Evolutionary conservation across 2,329 filamentous ascomycete genomes (phyloP).

Genomic region (Dactylellina haptotyla): DNA sequence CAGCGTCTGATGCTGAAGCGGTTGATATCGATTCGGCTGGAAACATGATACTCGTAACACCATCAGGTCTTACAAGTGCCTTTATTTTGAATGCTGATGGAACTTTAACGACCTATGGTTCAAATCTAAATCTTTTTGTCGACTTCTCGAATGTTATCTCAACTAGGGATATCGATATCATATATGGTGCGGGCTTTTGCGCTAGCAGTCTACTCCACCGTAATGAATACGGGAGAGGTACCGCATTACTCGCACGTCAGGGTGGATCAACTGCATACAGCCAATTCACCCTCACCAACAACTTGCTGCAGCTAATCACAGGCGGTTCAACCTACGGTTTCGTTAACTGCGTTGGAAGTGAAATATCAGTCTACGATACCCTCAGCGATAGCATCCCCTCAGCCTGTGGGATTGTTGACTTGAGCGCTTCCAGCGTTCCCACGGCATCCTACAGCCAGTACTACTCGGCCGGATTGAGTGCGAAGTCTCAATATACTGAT

Average conservation of each 20-base stretch:
- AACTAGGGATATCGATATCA: constrained; percentile 8
- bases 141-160: constrained; percentile 25
- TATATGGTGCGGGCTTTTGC: constrained; percentile 28
- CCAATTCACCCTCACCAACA: constrained; percentile 17
- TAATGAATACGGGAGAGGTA: background rate
- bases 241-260: constrained; percentile 11
- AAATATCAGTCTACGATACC: constrained; percentile 20
- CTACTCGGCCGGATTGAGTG: constrained; percentile 19
- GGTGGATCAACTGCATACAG: constrained; percentile 1
- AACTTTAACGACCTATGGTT: constrained; percentile 26
- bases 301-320: constrained; percentile 3
- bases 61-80: constrained; percentile 11
- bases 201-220: background rate
- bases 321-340: constrained; percentile 16
- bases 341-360: constrained; percentile 23
- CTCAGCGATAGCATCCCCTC: constrained; percentile 18
- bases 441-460: constrained; percentile 29
- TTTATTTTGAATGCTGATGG: constrained; percentile 41
- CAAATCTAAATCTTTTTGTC: constrained; percentile 34
- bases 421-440: constrained; percentile 31
- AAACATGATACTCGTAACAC: constrained; percentile 10
- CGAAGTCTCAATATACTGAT: background rate
- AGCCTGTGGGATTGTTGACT: constrained; percentile 8
- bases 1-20: constrained; percentile 3
- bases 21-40: constrained; percentile 34